Evolutionary conservation across 257 asterid species (phyloP), one percentile per base, ranked within the genome.

Genomic region (Avicennia marina): DNA sequence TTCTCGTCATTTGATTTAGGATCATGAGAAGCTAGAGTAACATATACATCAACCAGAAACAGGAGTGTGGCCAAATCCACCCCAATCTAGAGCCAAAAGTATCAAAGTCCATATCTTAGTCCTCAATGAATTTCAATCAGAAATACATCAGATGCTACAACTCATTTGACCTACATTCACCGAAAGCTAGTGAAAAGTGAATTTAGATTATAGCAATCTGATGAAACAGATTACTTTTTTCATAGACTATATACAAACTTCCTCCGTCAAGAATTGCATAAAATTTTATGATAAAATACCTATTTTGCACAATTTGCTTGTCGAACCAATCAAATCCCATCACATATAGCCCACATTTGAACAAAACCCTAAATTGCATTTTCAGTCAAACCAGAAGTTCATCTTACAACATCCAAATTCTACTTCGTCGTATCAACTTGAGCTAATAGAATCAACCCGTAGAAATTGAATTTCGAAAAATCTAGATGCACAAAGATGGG

Each of bases 211-310:
- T 34, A 58, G 57, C 31, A 42, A 29, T 24, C 50, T 57, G 29
- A n/a, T n/a, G n/a, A n/a, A n/a, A 52, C 13, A 64, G 1, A 7
- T 19, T 15, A 12, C 29, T 10, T 13, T 5, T 31, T 2, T 18
- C 34, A 55, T 34, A 15, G n/a, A 56, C n/a, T n/a, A n/a, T n/a
- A n/a, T n/a, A n/a, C n/a, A 48, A 52, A 10, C 46, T 38, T 50
- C 59, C 13, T 10, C 4, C 4, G 38, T 21, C 47, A 16, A 38
- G 29, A 61, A 34, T 32, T 36, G 18, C 11, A 16, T 13, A 6
- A 16, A 11, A 11, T 12, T 7, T 22, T 32, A 24, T 22, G 7
- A 33, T 36, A 19, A 16, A 33, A 21, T 42, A 21, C 31, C 41
- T 6, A 34, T 20, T 40, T 38, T 1, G 19, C 12, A 7, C 6